These are phyloP conservation scores for Talaromyces adpressus DNA, from an alignment of 495 filamentous ascomycete species.

Conservation along the genomic window DNA sequence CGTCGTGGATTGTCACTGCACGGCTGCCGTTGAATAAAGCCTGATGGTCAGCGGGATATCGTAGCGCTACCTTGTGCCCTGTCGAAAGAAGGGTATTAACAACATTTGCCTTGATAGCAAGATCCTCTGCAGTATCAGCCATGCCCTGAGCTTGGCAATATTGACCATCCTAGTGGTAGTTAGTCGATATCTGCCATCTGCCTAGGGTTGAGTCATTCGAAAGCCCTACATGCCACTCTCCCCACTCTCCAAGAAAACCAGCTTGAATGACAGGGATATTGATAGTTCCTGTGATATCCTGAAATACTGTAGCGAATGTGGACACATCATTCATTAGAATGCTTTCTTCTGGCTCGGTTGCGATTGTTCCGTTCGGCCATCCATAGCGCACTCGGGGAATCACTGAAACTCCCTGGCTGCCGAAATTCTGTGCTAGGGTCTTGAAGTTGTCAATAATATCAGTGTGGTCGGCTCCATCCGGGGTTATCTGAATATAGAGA, in stretches of 20 bases:
- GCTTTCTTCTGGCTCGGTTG: constrained; percentile 5
- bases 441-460: neutral
- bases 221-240: constrained; percentile 5
- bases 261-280: constrained; percentile 5
- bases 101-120: neutral
- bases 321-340: constrained; percentile 2
- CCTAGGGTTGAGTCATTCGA: neutral
- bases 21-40: neutral
- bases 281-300: neutral
- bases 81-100: neutral
- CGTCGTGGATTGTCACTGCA: constrained; percentile 2
- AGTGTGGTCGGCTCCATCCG: constrained; percentile 1
- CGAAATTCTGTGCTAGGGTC: neutral
- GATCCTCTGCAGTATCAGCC: neutral
- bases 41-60: neutral
- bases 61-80: neutral
- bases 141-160: neutral
- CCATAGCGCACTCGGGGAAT: constrained; percentile 5
- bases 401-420: neutral
- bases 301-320: neutral
- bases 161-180: neutral
- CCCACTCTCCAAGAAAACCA: constrained; percentile 4
- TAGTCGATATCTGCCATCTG: neutral
- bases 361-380: neutral
- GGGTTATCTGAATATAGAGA: constrained; percentile 5